Percentiles rank a stretch among this genome's conserved stretches.
Conservation (phyloP, 1,139 yeast species). For the Nakaseomyces kungkrabaensis region DNA sequence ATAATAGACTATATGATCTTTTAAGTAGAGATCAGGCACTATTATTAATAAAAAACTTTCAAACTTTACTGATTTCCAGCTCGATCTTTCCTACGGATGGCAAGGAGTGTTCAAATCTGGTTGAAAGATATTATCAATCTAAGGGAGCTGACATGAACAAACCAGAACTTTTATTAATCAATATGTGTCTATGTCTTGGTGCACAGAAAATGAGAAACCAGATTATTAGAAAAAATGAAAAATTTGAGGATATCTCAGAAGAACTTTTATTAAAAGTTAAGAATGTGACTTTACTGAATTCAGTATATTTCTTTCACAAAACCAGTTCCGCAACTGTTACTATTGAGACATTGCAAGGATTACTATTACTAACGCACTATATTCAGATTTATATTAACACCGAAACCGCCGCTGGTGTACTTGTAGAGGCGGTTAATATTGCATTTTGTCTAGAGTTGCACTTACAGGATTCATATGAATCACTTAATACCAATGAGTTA, state of each 20-base stretch:
- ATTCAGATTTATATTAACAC: slow-evolving; percentile 14
- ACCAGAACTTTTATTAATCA: slow-evolving; percentile 20
- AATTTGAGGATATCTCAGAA: slow-evolving; percentile 12
- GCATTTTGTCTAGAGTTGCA: slow-evolving; percentile 20
- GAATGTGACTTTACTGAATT: slow-evolving; percentile 11
- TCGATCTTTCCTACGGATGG: slow-evolving; percentile 1
- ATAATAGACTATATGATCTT: slow-evolving; percentile 8
- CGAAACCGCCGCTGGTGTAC: slow-evolving; percentile 18
- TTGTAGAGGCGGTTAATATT: slow-evolving; percentile 20
- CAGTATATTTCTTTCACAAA: slow-evolving; percentile 22
- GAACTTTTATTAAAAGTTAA: slow-evolving; percentile 9
- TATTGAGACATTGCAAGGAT: slow-evolving; percentile 17
- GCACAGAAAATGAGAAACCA: slow-evolving; percentile 11
- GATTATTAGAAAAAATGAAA: slow-evolving; percentile 15
- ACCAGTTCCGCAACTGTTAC: slow-evolving; percentile 18
- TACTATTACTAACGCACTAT: slow-evolving; percentile 18
- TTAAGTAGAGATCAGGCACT: slow-evolving; percentile 11
- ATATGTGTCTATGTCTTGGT: slow-evolving; percentile 18
- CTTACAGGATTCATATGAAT: slow-evolving; percentile 10
- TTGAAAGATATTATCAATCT: slow-evolving; percentile 15
- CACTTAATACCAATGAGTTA: slow-evolving; percentile 12
- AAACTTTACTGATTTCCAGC: slow-evolving; percentile 4
- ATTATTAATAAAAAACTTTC: slow-evolving; percentile 6
- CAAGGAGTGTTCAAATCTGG: slow-evolving; percentile 6
- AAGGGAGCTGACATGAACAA: slow-evolving; percentile 12